Evolutionary conservation across 805 yeast genomes (phyloP).

Genomic region (Starmera dryadoides): DNA sequence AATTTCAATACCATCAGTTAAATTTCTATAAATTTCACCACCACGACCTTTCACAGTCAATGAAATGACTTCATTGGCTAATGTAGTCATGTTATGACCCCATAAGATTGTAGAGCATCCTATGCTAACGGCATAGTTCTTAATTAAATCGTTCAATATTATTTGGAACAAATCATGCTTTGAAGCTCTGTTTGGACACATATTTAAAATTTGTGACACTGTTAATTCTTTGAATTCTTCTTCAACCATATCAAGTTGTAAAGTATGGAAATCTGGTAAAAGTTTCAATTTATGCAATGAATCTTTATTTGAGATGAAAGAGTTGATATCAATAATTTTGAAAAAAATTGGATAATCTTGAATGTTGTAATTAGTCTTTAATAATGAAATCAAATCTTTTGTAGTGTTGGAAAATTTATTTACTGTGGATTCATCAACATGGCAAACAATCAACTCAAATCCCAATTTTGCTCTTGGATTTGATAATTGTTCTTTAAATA

Average conservation of each 20-base stretch:
- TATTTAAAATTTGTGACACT: slow-evolving; percentile 28
- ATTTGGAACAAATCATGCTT: slow-evolving; percentile 52
- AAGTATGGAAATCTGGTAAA: slow-evolving; percentile 18
- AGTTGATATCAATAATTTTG: slow-evolving; percentile 33
- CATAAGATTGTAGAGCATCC: slow-evolving; percentile 52
- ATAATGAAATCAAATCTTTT: slow-evolving; percentile 6
- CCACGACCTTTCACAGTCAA: slow-evolving; percentile 87
- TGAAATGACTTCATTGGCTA: slow-evolving; percentile 76
- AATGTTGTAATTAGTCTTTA: slow-evolving; percentile 13
- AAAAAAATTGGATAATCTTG: slow-evolving; percentile 27
- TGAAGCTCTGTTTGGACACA: slow-evolving; percentile 49
- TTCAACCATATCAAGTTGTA: slow-evolving; percentile 8
- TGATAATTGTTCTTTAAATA: slow-evolving; percentile 54
- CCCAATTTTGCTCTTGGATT: slow-evolving; percentile 64
- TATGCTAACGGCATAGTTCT: slow-evolving; percentile 36
- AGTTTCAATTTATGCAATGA: slow-evolving; percentile 24
- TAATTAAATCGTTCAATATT: slow-evolving; percentile 39
- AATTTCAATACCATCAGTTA: slow-evolving; percentile 36
- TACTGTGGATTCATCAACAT: slow-evolving; percentile 33
- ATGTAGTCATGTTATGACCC: slow-evolving; percentile 75
- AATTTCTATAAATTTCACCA: slow-evolving; percentile 43
- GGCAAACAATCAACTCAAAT: slow-evolving; percentile 48
- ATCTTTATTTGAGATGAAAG: slow-evolving; percentile 27
- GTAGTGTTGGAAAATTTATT: slow-evolving; percentile 10
- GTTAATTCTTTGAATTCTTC: slow-evolving; percentile 5